Base-by-base conservation (phyloP, 306 rosid species). In the Vigna nakashimae region DNA sequence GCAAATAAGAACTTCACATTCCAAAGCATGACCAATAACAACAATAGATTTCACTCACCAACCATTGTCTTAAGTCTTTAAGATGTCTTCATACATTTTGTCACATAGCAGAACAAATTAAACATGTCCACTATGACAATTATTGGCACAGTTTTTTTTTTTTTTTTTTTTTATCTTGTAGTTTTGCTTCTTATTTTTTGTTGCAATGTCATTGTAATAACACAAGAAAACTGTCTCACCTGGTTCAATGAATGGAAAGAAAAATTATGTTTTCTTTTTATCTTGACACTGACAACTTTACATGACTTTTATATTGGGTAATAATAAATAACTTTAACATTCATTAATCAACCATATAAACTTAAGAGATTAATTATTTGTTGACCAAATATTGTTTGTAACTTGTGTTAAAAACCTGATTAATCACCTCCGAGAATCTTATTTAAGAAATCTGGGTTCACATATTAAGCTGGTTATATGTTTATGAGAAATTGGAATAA, bases 91-190 rank as follows among this genome's bases (percentile, higher is more conserved):
- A 28, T 18, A 4, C 28, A 22, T 15, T 42, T 42, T 38, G 53
- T 56, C 6, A 3, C 43, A 2, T 73, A 40, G 43, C 43, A 56
- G 16, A 40, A 56, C 42, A 42, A 12, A 57, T 38, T 20, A 20
- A 20, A 20, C 22, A 20, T 38, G 9, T 36, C 49, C 18, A 36
- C 69, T 9, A 40, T 0, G 30, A 40, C 14, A 65, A 65, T 65
- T 40, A 24, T 58, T 73, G 68, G 57, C 13, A 73, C 68, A 42
- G n/a, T 43, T 57, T 9, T 73, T 20, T 20, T 20, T 9, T 73
- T 18, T 18, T n/a, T n/a, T n/a, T 20, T 20, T 20, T 20, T 20
- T 20, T 58, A 43, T 60, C n/a, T 58, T 28, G 24, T 64, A 30
- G 13, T 38, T 58, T 42, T 1, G 13, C 10, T 9, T 40, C 16